A percentile compares a stretch with the other conserved stretches of the same genome.
Conservation (phyloP, 441 rosid genomes). For the Viola pubescens region DNA sequence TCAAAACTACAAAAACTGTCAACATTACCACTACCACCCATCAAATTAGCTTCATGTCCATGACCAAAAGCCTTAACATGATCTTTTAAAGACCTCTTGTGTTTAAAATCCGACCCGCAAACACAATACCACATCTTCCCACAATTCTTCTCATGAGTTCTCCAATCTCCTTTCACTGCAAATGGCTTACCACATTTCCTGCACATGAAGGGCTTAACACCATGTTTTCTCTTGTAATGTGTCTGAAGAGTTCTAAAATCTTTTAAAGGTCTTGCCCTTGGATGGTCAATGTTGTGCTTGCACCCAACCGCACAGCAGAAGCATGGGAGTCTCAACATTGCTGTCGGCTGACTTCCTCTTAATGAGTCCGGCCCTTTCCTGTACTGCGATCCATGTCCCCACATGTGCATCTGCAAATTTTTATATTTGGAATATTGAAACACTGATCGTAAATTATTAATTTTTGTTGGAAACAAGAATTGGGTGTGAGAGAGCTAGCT, state of each 20-base stretch:
- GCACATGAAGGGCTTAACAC: conserved; percentile 55
- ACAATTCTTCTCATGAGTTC: conserved; percentile 75
- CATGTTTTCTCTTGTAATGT: conserved; percentile 69
- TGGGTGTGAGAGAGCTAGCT: too few relatives aligned
- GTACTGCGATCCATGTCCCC: conserved; percentile 76
- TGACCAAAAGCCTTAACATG: conserved; percentile 53
- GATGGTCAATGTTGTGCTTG: conserved; percentile 61
- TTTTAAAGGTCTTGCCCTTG: conserved; percentile 54
- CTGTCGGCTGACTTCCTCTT: conserved; percentile 56
- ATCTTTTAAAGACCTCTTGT: conserved; percentile 59
- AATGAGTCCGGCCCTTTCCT: conserved; percentile 65
- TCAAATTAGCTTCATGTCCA: conserved; percentile 35
- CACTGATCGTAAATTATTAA: not conserved
- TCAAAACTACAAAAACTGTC: conserved; percentile 14
- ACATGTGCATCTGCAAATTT: conserved; percentile 58
- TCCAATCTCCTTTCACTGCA: conserved; percentile 73
- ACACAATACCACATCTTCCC: conserved; percentile 58
- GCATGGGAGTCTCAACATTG: conserved; percentile 61
- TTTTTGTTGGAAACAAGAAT: not conserved
- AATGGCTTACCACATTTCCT: conserved; percentile 58
- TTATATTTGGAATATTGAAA: not conserved
- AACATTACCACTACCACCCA: too few relatives aligned
- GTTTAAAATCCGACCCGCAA: conserved; percentile 66
- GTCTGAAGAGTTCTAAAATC: conserved; percentile 74
- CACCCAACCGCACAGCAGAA: conserved; percentile 56